These are phyloP conservation scores for Xylariaceae sp. DNA, from an alignment of 2,329 filamentous ascomycete genomes.

Conservation along the genomic window DNA sequence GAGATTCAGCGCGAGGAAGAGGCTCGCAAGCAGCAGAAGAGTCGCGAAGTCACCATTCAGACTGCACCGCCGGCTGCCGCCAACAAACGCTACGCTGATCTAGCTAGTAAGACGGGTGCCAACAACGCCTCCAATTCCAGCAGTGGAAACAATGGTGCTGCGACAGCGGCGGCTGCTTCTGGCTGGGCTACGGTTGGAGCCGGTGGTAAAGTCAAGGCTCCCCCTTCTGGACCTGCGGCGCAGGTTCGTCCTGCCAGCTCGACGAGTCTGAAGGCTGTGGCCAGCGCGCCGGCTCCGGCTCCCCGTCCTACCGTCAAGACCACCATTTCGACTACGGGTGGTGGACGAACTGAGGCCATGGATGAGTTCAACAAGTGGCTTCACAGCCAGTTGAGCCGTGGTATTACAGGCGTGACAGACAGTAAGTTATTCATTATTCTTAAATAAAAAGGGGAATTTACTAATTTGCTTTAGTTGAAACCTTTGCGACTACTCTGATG, in stretches of 20 bases:
- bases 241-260: conserved; percentile 43
- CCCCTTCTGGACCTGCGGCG: conserved; percentile 56
- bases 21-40: conserved; percentile 78
- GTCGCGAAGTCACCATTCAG: conserved; percentile 47
- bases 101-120: conserved; percentile 67
- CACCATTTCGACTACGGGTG: conserved; percentile 42
- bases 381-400: conserved; percentile 69
- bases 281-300: conserved; percentile 35
- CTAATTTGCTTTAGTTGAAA: conserved; percentile 54
- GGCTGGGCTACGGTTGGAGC: conserved; percentile 96
- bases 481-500: conserved; percentile 71
- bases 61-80: conserved; percentile 42
- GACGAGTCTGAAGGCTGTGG: conserved; percentile 38
- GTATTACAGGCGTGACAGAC: conserved; percentile 52
- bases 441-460: neutral
- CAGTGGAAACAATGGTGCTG: conserved; percentile 34
- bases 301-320: conserved; percentile 50
- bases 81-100: conserved; percentile 89
- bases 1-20: conserved; percentile 98
- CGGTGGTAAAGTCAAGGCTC: conserved; percentile 81
- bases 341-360: conserved; percentile 54
- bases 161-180: conserved; percentile 38
- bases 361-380: conserved; percentile 97
- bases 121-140: conserved; percentile 38
- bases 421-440: conserved; percentile 38